Evolutionary conservation across 176 grass and related monocot species (phyloP).

Genomic region (Tillandsia leiboldiana): DNA sequence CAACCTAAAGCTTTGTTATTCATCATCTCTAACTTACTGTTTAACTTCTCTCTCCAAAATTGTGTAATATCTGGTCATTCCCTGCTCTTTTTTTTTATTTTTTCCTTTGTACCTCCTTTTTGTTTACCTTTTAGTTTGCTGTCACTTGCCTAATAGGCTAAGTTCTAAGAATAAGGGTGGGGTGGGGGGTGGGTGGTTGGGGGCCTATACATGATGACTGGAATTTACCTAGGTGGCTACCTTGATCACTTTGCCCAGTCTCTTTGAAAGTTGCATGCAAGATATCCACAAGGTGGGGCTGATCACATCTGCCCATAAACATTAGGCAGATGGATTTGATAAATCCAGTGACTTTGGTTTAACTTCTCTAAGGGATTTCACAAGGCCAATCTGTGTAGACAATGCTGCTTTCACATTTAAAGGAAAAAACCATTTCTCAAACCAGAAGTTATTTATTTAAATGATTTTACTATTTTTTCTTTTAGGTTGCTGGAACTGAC

Average conservation of each 20-base stretch:
- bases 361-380: background rate
- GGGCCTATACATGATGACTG: too few relatives aligned
- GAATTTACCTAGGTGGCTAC: background rate
- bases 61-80: too few relatives aligned
- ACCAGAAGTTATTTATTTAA: background rate
- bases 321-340: background rate
- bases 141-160: too few relatives aligned
- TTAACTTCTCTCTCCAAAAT: too few relatives aligned
- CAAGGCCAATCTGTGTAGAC: background rate
- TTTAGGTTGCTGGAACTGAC: slow-evolving; percentile 64
- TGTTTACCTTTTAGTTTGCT: too few relatives aligned
- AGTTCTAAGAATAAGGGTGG: too few relatives aligned
- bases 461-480: background rate
- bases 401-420: background rate
- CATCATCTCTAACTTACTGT: too few relatives aligned
- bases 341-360: background rate
- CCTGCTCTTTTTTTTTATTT: too few relatives aligned
- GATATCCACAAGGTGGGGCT: background rate
- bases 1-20: too few relatives aligned
- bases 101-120: too few relatives aligned
- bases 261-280: background rate
- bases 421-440: background rate
- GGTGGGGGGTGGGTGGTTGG: too few relatives aligned
- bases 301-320: background rate
- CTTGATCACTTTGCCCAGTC: too few relatives aligned